These are phyloP conservation scores for Fraxinus paxiana DNA, from an alignment of 305 asterid species.

Conservation along the genomic window DNA sequence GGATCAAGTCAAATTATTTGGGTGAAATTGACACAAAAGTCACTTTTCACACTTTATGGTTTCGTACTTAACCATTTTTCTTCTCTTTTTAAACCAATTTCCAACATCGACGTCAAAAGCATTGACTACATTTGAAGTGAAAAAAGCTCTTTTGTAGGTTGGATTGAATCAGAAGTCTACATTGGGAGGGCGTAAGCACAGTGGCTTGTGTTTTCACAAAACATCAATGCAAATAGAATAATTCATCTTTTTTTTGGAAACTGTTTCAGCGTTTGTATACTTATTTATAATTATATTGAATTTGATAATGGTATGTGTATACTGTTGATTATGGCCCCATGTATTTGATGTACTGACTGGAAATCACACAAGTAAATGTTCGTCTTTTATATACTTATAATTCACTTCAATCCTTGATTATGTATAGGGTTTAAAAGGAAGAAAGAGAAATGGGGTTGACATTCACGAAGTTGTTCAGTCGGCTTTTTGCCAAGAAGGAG, in stretches of 20 bases:
- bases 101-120: neutral
- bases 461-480: conserved; percentile 74
- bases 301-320: neutral
- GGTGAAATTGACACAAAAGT: no score
- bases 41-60: no score
- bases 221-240: neutral
- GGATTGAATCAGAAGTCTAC: neutral
- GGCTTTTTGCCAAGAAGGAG: conserved; percentile 89
- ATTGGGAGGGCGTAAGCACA: neutral
- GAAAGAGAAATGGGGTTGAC: conserved; percentile 65
- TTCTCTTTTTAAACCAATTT: no score
- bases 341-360: neutral
- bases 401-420: neutral
- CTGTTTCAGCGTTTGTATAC: neutral
- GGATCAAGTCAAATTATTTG: no score
- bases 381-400: neutral
- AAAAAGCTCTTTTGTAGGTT: neutral
- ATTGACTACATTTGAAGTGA: neutral
- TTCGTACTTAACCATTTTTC: no score
- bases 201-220: neutral
- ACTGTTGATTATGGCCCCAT: neutral
- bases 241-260: neutral
- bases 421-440: conserved; percentile 30
- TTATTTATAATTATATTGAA: neutral
- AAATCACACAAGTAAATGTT: neutral